Evolutionary conservation across 202 grass and related monocot species (phyloP), one percentile per base, ranked within the genome.

Genomic region (Cymbopogon flexuosus): DNA sequence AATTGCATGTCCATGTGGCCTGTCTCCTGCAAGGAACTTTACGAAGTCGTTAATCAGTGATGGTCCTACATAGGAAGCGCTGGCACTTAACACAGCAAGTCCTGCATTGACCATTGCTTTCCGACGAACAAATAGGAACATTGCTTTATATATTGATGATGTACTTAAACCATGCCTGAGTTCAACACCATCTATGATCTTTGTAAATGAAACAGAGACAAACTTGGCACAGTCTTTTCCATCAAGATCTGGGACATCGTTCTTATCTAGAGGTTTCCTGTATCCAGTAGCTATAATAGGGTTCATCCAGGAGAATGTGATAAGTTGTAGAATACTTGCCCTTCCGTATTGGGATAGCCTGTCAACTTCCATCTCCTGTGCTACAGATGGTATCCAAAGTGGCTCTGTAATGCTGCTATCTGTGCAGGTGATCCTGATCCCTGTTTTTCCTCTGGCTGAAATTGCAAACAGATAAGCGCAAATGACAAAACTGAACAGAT

Each of bases 271-370:
- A 88, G 92, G 84, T 51, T 87, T 95, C 82, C 88, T 93, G 65
- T 89, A 88, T 91, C 95, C 95, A 22, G 19, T 86, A 67, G 34
- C 72, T 83, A 98, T 94, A 30, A 98, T 54, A 76, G 95, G 92
- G 70, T 78, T 93, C 85, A 98, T 88, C 92, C 92, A 98, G 65
- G 92, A 95, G 86, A 95, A 94, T 27, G 95, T 98, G 35, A 94
- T 79, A 14, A 91, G 88, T 67, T 94, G 86, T 24, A 81, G 51
- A 81, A 91, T 62, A 77, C 60, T 86, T 66, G 95, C 88, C 47
- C 75, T 87, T 71, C 79, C 82, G 45, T 98, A 98, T 60, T 80
- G 73, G 62, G 86, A 86, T 75, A 64, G 34, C 42, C 85, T 93
- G 77, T 87, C 86, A 8, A 27, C 83, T 82, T 93, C 89, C 64